Evolutionary conservation across 202 grass and related monocot genomes (phyloP), one percentile per base, ranked within the genome.

Genomic region (Setaria viridis): DNA sequence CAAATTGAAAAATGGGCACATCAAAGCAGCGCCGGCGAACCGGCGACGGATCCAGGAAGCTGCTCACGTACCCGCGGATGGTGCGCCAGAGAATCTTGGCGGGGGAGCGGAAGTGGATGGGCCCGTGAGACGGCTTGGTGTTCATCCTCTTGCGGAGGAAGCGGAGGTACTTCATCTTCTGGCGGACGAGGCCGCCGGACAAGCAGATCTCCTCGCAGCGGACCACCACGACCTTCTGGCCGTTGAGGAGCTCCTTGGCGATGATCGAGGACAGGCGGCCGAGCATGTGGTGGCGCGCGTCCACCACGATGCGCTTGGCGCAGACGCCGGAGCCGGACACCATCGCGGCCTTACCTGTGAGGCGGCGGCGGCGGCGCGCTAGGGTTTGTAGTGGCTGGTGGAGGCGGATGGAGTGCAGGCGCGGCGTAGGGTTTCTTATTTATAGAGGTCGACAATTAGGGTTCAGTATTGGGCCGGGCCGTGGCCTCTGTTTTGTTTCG

Each of bases 81-180:
- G 97, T 99, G 76, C 97, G 94, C 97, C 97, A 97, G 45, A 99
- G 88, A 85, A 99, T 99, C 94, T 97, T 99, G 47, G 90, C 29
- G 1, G 97, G 97, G 70, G 97, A 34, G 41, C 97, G 91, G 92
- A 99, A 99, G 81, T 99, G 97, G 87, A 99, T 99, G 56, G 97
- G 97, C 7, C 97, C 97, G 49, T 99, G 97, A 15, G 97, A 99
- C 0, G 94, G 97, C 83, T 99, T 99, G 77, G 97, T 99, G 89
- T 99, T 99, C 97, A 99, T 99, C 46, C 97, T 57, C 89, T 99
- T 99, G 65, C 97, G 92, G 74, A 99, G 97, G 84, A 99, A 99
- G 54, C 97, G 87, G 50, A 94, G 89, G 83, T 94, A 99, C 92
- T 99, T 99, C 97, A 99, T 99, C 88, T 99, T 99, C 85, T 99